Conservation (phyloP, 768 basidiomycete genomes). For the Tulasnella sp. region DNA sequence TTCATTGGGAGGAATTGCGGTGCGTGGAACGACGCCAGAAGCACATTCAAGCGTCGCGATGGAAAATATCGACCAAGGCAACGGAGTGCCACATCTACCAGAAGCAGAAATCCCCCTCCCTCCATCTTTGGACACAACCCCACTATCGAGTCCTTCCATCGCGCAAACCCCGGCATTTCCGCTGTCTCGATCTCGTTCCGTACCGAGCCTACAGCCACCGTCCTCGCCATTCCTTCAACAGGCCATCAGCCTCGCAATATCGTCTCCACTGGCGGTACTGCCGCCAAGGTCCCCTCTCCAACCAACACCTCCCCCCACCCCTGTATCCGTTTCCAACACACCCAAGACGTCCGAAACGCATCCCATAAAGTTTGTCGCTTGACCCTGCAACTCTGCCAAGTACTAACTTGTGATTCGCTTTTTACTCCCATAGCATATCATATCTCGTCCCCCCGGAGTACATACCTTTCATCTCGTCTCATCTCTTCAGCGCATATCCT, state of each 20-base stretch:
- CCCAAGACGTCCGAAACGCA: conserved; percentile 69
- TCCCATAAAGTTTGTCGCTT: conserved; percentile 60
- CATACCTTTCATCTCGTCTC: conserved; percentile 34
- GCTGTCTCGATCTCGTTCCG: neutral
- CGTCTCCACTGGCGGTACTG: conserved; percentile 2
- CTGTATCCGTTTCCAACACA: no score
- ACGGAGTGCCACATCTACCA: neutral
- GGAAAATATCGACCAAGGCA: neutral
- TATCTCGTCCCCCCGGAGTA: conserved; percentile 50
- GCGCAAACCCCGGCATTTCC: neutral
- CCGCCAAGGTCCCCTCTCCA: neutral
- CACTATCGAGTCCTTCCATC: neutral
- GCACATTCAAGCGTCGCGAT: neutral
- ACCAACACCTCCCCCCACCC: neutral
- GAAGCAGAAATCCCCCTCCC: neutral
- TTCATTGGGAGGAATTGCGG: neutral
- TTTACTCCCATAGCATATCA: conserved; percentile 39
- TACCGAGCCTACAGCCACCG: conserved; percentile 1
- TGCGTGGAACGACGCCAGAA: neutral
- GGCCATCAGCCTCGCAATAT: conserved; percentile 9
- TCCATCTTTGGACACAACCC: neutral
- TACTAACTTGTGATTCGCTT: neutral
- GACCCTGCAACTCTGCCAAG: neutral
- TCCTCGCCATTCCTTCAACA: conserved; percentile 8
- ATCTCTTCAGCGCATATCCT: neutral